A percentile compares a stretch with the other conserved stretches of the same genome.
phyloP scores from a whole-genome alignment of 192 early-diverging fungal species.

The Linderina pennispora region DNA sequence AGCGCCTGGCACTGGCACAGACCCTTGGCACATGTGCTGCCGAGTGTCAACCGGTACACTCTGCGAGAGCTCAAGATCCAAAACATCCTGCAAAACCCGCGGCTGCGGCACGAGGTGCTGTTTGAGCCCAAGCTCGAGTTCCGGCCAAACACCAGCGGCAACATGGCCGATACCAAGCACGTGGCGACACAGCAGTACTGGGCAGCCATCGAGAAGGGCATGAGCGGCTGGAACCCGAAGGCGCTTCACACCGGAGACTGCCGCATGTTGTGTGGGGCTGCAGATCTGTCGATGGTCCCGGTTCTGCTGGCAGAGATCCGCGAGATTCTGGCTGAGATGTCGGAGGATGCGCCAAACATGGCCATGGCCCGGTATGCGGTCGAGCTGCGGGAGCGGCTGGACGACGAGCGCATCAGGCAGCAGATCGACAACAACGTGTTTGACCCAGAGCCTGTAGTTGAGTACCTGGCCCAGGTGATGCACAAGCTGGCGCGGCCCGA shows the following conservation, averaged over 20 bases:
- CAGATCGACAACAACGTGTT: conserved; percentile 65
- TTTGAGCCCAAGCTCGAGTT: conserved; percentile 89
- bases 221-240: conserved; percentile 22
- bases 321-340: conserved; percentile 59
- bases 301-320: conserved; percentile 72
- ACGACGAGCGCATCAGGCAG: conserved; percentile 52
- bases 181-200: conserved; percentile 66
- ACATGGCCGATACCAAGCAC: conserved; percentile 56
- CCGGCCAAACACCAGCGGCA: conserved; percentile 77
- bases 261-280: too few relatives aligned
- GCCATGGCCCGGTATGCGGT: conserved; percentile 33
- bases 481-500: conserved; percentile 64
- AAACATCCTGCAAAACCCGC: conserved; percentile 78
- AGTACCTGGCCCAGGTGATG: conserved; percentile 56
- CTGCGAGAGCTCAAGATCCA: conserved; percentile 77
- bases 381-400: conserved; percentile 47
- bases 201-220: conserved; percentile 55
- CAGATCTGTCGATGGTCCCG: conserved; percentile 46
- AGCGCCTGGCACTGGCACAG: too few relatives aligned
- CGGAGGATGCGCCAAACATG: conserved; percentile 24
- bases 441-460: conserved; percentile 51
- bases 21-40: too few relatives aligned
- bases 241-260: conserved; percentile 12
- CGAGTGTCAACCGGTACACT: conserved; percentile 80
- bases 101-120: conserved; percentile 83